Conservation (phyloP, 2,329 filamentous ascomycete species). For the Hirsutella thompsonii region DNA sequence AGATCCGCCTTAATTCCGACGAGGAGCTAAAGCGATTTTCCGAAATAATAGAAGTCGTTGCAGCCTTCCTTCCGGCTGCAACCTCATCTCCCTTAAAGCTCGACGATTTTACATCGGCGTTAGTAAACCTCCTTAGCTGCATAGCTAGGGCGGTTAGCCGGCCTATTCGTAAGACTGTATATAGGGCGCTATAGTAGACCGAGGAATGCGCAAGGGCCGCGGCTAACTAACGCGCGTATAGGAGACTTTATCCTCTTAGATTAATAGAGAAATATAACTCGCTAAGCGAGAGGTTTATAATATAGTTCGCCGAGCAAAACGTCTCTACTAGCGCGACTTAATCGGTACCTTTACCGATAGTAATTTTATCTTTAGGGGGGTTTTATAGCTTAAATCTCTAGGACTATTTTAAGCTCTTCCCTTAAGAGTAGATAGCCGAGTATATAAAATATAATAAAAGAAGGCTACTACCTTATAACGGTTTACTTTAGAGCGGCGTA, state of each 20-base stretch:
- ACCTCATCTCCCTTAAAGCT: neutral
- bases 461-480: too few relatives aligned
- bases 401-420: conserved; percentile 7
- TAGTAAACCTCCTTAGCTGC: neutral
- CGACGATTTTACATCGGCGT: neutral
- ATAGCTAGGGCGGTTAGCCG: too few relatives aligned
- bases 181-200: too few relatives aligned
- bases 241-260: neutral
- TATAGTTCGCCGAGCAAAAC: conserved; percentile 4
- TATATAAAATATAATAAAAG: too few relatives aligned
- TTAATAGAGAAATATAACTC: too few relatives aligned
- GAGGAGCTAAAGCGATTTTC: neutral
- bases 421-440: conserved; percentile 1
- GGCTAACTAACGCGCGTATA: neutral
- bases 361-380: neutral
- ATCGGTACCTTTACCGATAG: conserved; percentile 5
- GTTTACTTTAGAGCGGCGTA: too few relatives aligned
- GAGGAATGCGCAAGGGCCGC: too few relatives aligned
- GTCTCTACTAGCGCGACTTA: conserved; percentile 6
- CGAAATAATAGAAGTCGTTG: neutral
- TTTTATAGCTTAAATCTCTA: conserved; percentile 4
- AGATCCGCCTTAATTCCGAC: neutral
- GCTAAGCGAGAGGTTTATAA: neutral
- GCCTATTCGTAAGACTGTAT: too few relatives aligned
- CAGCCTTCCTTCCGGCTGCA: too few relatives aligned